Evolutionary conservation across 1,139 yeast species (phyloP).

Genomic region (Candida sanyaensis): DNA sequence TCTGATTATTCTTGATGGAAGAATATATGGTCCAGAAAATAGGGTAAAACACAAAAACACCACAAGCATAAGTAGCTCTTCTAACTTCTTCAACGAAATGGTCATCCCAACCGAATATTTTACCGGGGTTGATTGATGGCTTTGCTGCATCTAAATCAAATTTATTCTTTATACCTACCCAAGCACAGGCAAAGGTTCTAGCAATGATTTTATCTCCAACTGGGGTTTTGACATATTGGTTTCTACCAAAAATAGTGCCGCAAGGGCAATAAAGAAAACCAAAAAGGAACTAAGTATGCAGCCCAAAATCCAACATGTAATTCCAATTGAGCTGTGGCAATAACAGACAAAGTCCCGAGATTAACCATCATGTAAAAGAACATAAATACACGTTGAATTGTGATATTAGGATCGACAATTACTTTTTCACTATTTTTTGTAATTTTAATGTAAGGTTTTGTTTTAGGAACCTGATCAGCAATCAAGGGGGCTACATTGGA

Average conservation of each 20-base stretch:
- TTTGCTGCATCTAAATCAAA: conserved; percentile 55
- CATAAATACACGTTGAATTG: conserved; percentile 44
- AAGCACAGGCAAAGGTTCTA: conserved; percentile 50
- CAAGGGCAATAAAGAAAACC: conserved; percentile 62
- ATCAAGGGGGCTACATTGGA: conserved; percentile 75
- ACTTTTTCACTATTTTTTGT: conserved; percentile 40
- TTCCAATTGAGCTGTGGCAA: conserved; percentile 44
- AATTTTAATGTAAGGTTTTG: conserved; percentile 32
- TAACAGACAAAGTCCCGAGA: conserved; percentile 39
- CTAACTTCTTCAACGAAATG: conserved; percentile 62
- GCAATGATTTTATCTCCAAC: conserved; percentile 64
- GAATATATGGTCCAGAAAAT: not conserved
- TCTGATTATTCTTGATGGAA: not conserved
- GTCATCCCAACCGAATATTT: conserved; percentile 55
- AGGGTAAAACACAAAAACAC: conserved; percentile 47
- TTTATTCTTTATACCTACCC: conserved; percentile 47
- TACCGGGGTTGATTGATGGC: conserved; percentile 50
- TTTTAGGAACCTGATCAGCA: conserved; percentile 65
- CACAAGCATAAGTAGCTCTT: conserved; percentile 60
- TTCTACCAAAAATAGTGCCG: conserved; percentile 52
- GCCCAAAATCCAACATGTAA: conserved; percentile 41
- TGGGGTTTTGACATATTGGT: conserved; percentile 57
- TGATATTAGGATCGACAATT: conserved; percentile 39
- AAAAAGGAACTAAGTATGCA: conserved; percentile 55
- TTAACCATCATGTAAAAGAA: conserved; percentile 44